Percentiles rank a stretch among this genome's conserved stretches.
These are phyloP conservation scores for Drechslerella coelobrocha DNA, from an alignment of 2,329 filamentous ascomycete species.

Conservation along the genomic window DNA sequence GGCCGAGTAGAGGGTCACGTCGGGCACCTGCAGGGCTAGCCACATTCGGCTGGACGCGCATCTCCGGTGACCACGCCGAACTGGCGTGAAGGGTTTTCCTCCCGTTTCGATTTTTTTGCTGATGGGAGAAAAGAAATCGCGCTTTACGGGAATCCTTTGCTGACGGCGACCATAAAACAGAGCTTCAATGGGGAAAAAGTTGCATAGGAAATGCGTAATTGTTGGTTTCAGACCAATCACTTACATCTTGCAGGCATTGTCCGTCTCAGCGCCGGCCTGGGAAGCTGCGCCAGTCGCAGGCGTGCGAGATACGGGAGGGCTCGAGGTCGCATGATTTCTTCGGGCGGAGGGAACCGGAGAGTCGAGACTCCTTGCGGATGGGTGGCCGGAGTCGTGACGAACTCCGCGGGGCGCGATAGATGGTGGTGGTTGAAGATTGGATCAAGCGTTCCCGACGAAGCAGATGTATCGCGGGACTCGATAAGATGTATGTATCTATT, in stretches of 20 bases:
- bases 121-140: background rate
- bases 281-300: slow-evolving; percentile 12
- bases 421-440: too few species aligned
- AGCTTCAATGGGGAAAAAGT: too few species aligned
- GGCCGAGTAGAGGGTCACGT: slow-evolving; percentile 36
- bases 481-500: too few species aligned
- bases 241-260: slow-evolving; percentile 37
- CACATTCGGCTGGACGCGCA: slow-evolving; percentile 43
- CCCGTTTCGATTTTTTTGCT: slow-evolving; percentile 24
- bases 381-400: slow-evolving; percentile 7
- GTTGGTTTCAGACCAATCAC: slow-evolving; percentile 22
- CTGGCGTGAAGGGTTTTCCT: slow-evolving; percentile 42
- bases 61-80: slow-evolving; percentile 25
- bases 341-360: slow-evolving; percentile 33
- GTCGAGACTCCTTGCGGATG: slow-evolving; percentile 3
- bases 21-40: slow-evolving; percentile 6
- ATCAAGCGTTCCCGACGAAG: too few species aligned
- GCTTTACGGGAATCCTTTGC: slow-evolving; percentile 20
- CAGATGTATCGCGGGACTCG: too few species aligned
- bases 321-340: slow-evolving; percentile 32
- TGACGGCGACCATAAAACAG: slow-evolving; percentile 47
- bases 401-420: slow-evolving; percentile 43
- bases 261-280: slow-evolving; percentile 11
- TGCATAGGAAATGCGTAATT: too few species aligned
- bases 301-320: slow-evolving; percentile 28